Base-by-base conservation (phyloP, 306 rosid genomes). In the Glycine latifolia region DNA sequence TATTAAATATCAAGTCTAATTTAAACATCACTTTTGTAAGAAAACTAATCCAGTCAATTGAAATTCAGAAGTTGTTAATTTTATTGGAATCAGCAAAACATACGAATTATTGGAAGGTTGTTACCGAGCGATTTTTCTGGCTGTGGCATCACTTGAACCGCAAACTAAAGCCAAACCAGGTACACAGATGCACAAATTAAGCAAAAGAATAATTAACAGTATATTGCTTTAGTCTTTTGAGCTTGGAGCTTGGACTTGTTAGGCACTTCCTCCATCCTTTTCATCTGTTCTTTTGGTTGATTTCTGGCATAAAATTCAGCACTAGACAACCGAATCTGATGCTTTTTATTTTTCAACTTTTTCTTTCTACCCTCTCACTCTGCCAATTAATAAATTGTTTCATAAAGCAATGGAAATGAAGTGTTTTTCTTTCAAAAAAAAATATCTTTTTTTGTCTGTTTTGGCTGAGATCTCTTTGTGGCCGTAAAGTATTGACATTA, bases 261-360 rank as follows among this genome's bases (percentile, higher is more conserved):
- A 60, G 48, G 53, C 75, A 53, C 48, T 79, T 66, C 61, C 73
- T 70, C 52, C 72, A 47, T 15, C 2, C 71, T 58, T 72, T 61
- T 44, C 59, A 62, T 41, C 37, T 13, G 8, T 82, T 68, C 52
- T 67, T 79, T 47, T 67, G 58, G 62, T 75, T 75, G 15, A 62
- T 60, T 43, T 76, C 81, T 52, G 87, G 74, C 62, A 26, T 48
- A 35, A 82, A 82, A 70, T 79, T 86, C 85, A 81, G 47, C 85
- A 75, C 82, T 68, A 46, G 14, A 83, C 82, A 79, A 84, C 86
- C 83, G 84, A 90, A 87, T 90, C 87, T 63, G 86, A 87, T 86
- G 9, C 88, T 66, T 5, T 37, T 63, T 10, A 37, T 80, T 62
- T 20, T 15, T 50, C 47, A 6, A 9, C n/a, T n/a, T 72, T 83